Percentiles rank a stretch among this genome's conserved stretches.
These are phyloP conservation scores for Isabelozyma gotoi DNA, from an alignment of 805 yeast species.

Conservation along the genomic window DNA sequence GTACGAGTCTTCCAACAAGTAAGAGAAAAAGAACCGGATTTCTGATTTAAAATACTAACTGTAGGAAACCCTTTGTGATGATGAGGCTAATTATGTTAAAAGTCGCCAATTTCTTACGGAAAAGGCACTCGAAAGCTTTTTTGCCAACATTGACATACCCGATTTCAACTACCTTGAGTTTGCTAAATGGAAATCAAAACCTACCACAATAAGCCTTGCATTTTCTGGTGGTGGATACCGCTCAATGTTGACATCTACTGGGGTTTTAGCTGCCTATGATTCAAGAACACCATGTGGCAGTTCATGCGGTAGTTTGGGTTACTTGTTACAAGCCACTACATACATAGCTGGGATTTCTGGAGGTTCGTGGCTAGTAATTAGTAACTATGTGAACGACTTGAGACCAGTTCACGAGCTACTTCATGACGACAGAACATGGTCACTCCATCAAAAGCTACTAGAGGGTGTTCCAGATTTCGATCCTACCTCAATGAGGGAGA, in stretches of 20 bases:
- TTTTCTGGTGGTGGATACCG: constrained; percentile 57
- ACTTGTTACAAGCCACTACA: constrained; percentile 51
- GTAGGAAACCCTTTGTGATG: constrained; percentile 10
- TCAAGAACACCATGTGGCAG: constrained; percentile 35
- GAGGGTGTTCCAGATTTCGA: constrained; percentile 60
- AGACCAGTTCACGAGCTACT: constrained; percentile 22
- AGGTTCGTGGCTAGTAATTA: constrained; percentile 69
- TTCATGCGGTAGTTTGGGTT: constrained; percentile 37
- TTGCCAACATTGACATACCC: constrained; percentile 30
- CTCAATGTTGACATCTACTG: constrained; percentile 61
- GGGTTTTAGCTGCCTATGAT: constrained; percentile 53
- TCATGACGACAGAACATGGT: constrained; percentile 34
- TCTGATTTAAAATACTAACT: neutral
- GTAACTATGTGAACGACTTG: constrained; percentile 31
- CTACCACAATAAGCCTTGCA: constrained; percentile 37
- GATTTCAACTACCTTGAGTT: constrained; percentile 26
- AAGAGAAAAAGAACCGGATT: neutral
- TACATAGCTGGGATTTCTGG: constrained; percentile 71
- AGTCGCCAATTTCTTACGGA: constrained; percentile 30
- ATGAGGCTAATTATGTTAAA: constrained; percentile 24
- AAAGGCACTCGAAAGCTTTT: constrained; percentile 22
- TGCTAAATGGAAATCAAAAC: constrained; percentile 10
- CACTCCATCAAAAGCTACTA: constrained; percentile 46
- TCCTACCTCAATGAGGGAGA: constrained; percentile 6
- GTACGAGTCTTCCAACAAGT: neutral